Evolutionary conservation across 208 protist species (phyloP), one percentile per base, ranked within the genome.

Genomic region (Leishmania arabica): DNA sequence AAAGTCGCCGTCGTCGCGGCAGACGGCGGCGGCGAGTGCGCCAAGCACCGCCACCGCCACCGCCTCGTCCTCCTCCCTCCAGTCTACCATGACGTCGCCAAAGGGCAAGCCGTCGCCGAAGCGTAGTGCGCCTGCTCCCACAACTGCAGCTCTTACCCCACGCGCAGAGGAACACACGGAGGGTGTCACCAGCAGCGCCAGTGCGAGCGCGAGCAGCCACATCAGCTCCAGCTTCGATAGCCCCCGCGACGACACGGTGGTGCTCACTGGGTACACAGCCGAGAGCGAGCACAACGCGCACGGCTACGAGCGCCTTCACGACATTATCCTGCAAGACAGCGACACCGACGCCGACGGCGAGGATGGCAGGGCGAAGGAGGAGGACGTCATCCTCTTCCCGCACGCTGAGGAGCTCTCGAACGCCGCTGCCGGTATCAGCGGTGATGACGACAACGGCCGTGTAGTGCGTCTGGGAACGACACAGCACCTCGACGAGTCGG

Each of bases 401-500:
- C 84, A 96, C 84, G 91, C 95, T 15, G 89, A 96, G 70, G 91
- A 95, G 7, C 84, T 98, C 4, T 47, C 68, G 4, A 74, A 15
- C 19, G 73, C 72, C n/a, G 77, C 77, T 8, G 45, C 72, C 42
- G 72, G 62, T 31, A 0, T 78, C 27, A 49, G 73, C 31, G 73
- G 66, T 11, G 69, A 79, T 62, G 79, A 81, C 17, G 71, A 60
- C 17, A 81, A 82, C 3, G 81, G 85, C 27, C 51, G 49, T 31
- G 79, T 95, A 34, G 84, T 98, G 70, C 92, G 88, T 31, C 79
- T 98, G 15, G 95, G 95, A 24, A 91, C 88, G 24, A 91, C 83
- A 19, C 93, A 97, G 85, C 89, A 92, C 56, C 80, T 95, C 17
- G 93, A 96, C 9, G 93, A 98, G 84, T 91, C 85, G 27, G 95